Percentiles rank a stretch among this genome's conserved stretches.
Evolutionary conservation across 208 protist species (phyloP).

Genomic region (Trypanosoma mega): DNA sequence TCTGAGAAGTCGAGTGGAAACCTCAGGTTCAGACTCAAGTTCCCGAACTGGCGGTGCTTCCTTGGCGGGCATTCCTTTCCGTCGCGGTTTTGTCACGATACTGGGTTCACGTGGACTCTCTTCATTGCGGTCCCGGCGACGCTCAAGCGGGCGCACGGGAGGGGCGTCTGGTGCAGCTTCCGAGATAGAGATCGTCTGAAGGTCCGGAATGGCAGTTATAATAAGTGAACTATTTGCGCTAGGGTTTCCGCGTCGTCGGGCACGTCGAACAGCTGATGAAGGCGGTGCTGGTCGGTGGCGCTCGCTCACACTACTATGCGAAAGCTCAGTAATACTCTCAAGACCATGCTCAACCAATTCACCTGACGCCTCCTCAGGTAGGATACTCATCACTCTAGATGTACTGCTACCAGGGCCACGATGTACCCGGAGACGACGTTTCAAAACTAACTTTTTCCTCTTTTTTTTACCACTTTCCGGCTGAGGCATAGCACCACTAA

Average conservation of each 20-base stretch:
- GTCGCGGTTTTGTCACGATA: conserved; percentile 4
- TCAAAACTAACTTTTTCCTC: conserved; percentile 43
- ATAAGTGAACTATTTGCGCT: background rate
- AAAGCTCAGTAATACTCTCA: conserved; percentile 2
- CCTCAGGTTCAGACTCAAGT: too few relatives aligned
- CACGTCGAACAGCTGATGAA: too few relatives aligned
- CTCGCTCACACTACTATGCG: too few relatives aligned
- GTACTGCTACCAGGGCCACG: conserved; percentile 19
- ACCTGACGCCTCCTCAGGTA: conserved; percentile 42
- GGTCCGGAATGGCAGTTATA: background rate
- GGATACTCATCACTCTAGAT: conserved; percentile 28
- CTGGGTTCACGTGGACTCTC: background rate
- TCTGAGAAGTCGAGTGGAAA: too few relatives aligned
- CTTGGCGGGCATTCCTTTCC: too few relatives aligned
- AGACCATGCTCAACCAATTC: conserved; percentile 47
- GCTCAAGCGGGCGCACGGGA: background rate
- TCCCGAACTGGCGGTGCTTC: background rate
- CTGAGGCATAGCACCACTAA: background rate
- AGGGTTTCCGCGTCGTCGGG: too few relatives aligned
- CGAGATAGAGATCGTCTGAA: background rate
- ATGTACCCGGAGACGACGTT: conserved; percentile 33
- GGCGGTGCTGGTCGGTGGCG: too few relatives aligned
- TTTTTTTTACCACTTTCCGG: conserved; percentile 18
- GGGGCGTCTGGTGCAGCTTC: background rate
- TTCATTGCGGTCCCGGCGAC: background rate